phyloP scores from a whole-genome alignment of 2,329 filamentous ascomycete species.

The Exophiala phaeomuriformis region DNA sequence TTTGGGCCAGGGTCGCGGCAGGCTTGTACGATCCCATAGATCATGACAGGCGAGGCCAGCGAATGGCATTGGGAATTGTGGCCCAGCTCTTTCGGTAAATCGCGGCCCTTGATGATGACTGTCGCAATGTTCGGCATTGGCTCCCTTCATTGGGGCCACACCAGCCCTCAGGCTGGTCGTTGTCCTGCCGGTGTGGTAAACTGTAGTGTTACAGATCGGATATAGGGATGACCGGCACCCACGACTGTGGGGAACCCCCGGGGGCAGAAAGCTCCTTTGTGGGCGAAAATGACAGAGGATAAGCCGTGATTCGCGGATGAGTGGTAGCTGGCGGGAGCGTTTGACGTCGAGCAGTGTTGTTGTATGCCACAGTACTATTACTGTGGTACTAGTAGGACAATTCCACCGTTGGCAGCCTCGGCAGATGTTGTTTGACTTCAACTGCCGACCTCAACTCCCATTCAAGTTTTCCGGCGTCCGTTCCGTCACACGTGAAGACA shows the following conservation, averaged over 20 bases:
- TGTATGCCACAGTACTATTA: too few relatives aligned
- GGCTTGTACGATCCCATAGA: background rate
- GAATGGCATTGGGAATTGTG: conserved; percentile 1
- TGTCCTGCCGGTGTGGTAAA: too few relatives aligned
- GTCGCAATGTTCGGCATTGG: too few relatives aligned
- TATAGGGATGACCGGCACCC: too few relatives aligned
- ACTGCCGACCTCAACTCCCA: conserved; percentile 9
- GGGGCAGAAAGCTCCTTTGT: too few relatives aligned
- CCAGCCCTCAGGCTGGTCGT: background rate
- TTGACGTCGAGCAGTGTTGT: background rate
- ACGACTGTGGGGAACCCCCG: too few relatives aligned
- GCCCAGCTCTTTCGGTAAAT: background rate
- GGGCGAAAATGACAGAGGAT: too few relatives aligned
- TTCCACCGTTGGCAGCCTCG: background rate
- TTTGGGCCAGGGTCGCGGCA: conserved; percentile 3
- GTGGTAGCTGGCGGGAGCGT: background rate
- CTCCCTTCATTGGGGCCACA: background rate
- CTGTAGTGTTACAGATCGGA: too few relatives aligned
- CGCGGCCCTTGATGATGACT: too few relatives aligned
- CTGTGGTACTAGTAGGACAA: too few relatives aligned
- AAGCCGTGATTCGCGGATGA: too few relatives aligned
- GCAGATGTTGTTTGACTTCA: conserved; percentile 10
- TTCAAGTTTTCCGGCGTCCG: background rate
- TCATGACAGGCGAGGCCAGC: conserved; percentile 15
- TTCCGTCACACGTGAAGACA: background rate